Evolutionary conservation across 306 rosid species (phyloP).

Genomic region (Chamaecrista fasciculata): DNA sequence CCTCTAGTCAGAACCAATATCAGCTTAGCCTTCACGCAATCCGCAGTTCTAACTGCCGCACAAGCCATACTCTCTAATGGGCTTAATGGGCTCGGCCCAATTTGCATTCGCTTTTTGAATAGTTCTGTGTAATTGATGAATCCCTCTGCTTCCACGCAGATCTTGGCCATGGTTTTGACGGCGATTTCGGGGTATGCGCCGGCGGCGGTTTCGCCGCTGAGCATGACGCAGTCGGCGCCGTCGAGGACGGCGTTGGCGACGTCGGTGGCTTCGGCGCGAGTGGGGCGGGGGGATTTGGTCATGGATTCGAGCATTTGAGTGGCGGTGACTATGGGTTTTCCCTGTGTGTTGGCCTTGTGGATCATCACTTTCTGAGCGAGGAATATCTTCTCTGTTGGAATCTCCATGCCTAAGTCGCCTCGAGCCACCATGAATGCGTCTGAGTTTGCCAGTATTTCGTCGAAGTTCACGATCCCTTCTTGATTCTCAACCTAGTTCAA

Average conservation of each 20-base stretch:
- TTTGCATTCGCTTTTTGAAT: constrained; percentile 20
- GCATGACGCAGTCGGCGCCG: constrained; percentile 44
- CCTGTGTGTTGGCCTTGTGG: constrained; percentile 36
- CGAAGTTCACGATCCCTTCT: constrained; percentile 42
- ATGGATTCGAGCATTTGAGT: constrained; percentile 51
- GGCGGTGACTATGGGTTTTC: constrained; percentile 48
- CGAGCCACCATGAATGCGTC: constrained; percentile 53
- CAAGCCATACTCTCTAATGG: constrained; percentile 43
- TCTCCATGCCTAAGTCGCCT: constrained; percentile 51
- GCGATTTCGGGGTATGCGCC: constrained; percentile 45
- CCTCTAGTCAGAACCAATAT: constrained; percentile 39
- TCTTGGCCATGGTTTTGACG: constrained; percentile 38
- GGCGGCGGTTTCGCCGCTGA: constrained; percentile 44
- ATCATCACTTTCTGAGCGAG: constrained; percentile 46
- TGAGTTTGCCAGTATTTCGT: constrained; percentile 44
- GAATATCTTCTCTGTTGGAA: constrained; percentile 49
- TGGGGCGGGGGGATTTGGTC: constrained; percentile 44
- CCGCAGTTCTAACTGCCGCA: constrained; percentile 35
- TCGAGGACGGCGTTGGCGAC: constrained; percentile 58
- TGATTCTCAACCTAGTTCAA: constrained; percentile 48
- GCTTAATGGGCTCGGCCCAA: constrained; percentile 26
- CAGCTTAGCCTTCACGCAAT: constrained; percentile 31
- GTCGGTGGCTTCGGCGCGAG: constrained; percentile 55
- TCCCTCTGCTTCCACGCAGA: constrained; percentile 37
- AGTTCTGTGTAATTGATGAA: constrained; percentile 28